These are phyloP conservation scores for Saccharomycopsis capsularis DNA, from an alignment of 805 yeast species.

Conservation along the genomic window DNA sequence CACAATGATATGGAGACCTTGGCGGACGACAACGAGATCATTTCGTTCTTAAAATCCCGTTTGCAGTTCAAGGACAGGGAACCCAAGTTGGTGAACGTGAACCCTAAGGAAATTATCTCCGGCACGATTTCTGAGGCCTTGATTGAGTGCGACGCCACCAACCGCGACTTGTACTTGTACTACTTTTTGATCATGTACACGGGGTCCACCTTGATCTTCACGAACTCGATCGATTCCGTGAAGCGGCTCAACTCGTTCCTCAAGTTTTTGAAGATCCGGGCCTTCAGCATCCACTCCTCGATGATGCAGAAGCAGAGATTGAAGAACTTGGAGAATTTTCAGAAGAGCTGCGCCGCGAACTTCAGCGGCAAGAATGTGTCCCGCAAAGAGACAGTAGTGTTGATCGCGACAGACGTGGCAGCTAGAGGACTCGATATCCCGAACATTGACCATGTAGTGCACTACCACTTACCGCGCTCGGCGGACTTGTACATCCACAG, in stretches of 20 bases:
- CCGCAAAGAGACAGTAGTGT: conserved; percentile 45
- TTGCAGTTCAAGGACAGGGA: conserved; percentile 59
- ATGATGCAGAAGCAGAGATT: conserved; percentile 94
- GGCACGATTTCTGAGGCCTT: conserved; percentile 73
- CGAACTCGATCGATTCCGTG: conserved; percentile 93
- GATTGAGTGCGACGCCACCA: conserved; percentile 77
- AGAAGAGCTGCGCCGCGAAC: conserved; percentile 36
- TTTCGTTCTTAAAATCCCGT: conserved; percentile 59
- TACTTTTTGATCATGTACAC: conserved; percentile 82
- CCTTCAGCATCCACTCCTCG: conserved; percentile 80
- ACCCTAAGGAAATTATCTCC: conserved; percentile 77
- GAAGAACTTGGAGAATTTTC: conserved; percentile 76
- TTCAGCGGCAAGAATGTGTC: conserved; percentile 18
- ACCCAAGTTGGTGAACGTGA: conserved; percentile 75
- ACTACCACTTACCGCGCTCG: conserved; percentile 88
- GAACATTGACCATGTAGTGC: conserved; percentile 86
- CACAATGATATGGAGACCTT: conserved; percentile 29
- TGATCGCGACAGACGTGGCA: conserved; percentile 95
- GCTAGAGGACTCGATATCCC: conserved; percentile 97
- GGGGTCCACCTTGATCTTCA: conserved; percentile 84
- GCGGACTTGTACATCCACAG: conserved; percentile 94
- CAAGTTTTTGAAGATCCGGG: conserved; percentile 56
- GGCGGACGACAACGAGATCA: conserved; percentile 50
- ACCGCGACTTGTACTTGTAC: conserved; percentile 84
- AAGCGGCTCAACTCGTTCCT: conserved; percentile 75